A percentile compares a stretch with the other conserved stretches of the same genome.
Evolutionary conservation across 2,329 filamentous ascomycete genomes (phyloP).

Genomic region (Coniella lustricola): DNA sequence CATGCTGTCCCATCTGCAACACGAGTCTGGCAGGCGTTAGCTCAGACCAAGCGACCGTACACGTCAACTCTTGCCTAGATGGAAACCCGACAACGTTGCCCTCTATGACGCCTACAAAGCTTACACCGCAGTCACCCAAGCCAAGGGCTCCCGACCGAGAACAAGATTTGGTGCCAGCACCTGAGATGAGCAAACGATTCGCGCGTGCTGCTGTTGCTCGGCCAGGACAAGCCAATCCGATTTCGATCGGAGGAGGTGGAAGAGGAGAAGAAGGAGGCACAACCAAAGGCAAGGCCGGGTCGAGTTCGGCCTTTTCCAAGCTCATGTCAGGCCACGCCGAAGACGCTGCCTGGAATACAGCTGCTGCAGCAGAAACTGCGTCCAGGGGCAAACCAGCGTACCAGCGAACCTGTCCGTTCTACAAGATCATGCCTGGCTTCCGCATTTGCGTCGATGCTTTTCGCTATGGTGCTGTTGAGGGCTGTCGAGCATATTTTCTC

Average conservation of each 20-base stretch:
- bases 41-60: constrained; percentile 63
- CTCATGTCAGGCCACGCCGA: constrained; percentile 91
- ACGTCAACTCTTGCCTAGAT: constrained; percentile 92
- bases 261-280: not conserved
- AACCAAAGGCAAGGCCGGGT: constrained; percentile 21
- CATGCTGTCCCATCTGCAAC: constrained; percentile 72
- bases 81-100: constrained; percentile 61
- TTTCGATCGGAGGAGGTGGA: constrained; percentile 41
- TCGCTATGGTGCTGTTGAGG: constrained; percentile 86
- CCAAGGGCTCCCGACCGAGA: constrained; percentile 12
- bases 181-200: constrained; percentile 49
- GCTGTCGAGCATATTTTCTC: constrained; percentile 89
- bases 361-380: constrained; percentile 70
- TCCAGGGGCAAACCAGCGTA: constrained; percentile 81
- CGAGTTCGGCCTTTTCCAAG: constrained; percentile 75
- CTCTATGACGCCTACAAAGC: constrained; percentile 6
- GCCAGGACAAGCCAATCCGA: constrained; percentile 76
- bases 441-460: constrained; percentile 94
- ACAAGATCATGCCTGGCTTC: constrained; percentile 93
- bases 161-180: constrained; percentile 26
- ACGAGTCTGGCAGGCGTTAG: constrained; percentile 52
- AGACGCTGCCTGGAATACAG: constrained; percentile 80
- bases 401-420: constrained; percentile 90
- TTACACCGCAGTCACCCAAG: constrained; percentile 15
- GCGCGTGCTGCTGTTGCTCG: constrained; percentile 63